Evolutionary conservation across 176 grass and related monocot species (phyloP), one percentile per base, ranked within the genome.

Genomic region (Tillandsia fasciculata): DNA sequence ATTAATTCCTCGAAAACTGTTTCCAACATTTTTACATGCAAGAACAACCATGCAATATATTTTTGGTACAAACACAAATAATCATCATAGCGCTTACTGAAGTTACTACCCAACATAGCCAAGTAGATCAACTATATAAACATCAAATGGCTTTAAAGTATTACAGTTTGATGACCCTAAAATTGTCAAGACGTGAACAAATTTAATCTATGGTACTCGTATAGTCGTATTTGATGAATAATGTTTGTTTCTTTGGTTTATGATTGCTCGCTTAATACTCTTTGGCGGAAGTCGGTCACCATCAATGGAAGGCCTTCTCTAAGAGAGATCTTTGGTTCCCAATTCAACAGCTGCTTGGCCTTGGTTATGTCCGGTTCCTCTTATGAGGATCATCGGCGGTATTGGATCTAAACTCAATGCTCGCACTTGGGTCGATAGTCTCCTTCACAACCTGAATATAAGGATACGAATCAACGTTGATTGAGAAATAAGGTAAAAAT

Each of bases 361-460:
- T 87, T 87, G 49, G 87, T 86, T 73, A 96, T 91, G 76, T 96
- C 85, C 11, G 91, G 91, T 67, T 96, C 70, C 91, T 83, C 82
- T 77, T 90, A 70, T 87, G 85, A 42, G 91, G 91, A 66, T 96
- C 91, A 63, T 96, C 91, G 64, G 85, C 85, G 12, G 91, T 96
- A 8, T 96, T 96, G 8, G 84, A 67, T 73, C 77, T 87, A 68
- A 91, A 91, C 59, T 91, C 88, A 33, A 96, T 85, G 26, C 79
- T 82, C 10, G 85, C 83, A 67, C 77, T 76, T 13, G 91, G 80
- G 54, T 96, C 91, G 28, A 96, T 88, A 33, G 81, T 80, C 80
- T 91, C 72, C 74, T 91, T 82, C 29, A 93, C 77, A 70, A 93
- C 82, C 82, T 88, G 70, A 24, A 52, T 23, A 51, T 12, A 17